Percentiles rank a stretch among this genome's conserved stretches.
Evolutionary conservation across 441 rosid species (phyloP).

Genomic region (Pelargonium exstipulatum): DNA sequence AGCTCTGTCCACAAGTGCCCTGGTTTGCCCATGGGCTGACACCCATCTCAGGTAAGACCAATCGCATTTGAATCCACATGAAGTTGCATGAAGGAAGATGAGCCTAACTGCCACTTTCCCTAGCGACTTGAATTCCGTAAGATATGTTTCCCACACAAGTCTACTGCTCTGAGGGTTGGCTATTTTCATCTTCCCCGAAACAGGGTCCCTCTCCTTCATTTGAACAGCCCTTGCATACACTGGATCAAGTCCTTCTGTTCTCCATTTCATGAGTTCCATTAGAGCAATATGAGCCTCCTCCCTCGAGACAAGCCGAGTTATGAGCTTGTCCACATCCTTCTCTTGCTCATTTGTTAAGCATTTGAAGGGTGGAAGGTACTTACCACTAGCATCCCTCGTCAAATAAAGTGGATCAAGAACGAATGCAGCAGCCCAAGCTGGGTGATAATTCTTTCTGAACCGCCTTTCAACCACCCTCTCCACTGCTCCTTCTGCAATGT

Average conservation of each 20-base stretch:
- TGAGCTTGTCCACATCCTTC: slow-evolving; percentile 6
- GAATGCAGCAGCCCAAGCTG: slow-evolving; percentile 1
- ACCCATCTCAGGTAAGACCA: slow-evolving; percentile 1
- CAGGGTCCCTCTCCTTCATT: not conserved
- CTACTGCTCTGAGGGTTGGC: not conserved
- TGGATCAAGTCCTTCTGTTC: not conserved
- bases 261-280: slow-evolving; percentile 6
- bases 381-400: not conserved
- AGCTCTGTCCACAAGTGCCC: not conserved
- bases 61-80: not conserved
- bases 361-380: slow-evolving; percentile 1
- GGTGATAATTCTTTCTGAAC: not conserved
- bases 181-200: not conserved
- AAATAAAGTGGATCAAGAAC: not conserved
- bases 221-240: not conserved
- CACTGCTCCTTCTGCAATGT: not conserved
- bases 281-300: slow-evolving; percentile 2
- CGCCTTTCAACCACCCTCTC: not conserved
- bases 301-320: not conserved
- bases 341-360: not conserved
- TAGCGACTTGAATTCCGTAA: not conserved
- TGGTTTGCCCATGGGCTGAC: not conserved
- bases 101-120: slow-evolving; percentile 1
- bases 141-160: not conserved
- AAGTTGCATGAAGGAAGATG: not conserved